Percentiles rank a stretch among this genome's conserved stretches.
Evolutionary conservation across 1,284 basidiomycete species (phyloP).

Genomic region (Stygiomarasmius scandens): DNA sequence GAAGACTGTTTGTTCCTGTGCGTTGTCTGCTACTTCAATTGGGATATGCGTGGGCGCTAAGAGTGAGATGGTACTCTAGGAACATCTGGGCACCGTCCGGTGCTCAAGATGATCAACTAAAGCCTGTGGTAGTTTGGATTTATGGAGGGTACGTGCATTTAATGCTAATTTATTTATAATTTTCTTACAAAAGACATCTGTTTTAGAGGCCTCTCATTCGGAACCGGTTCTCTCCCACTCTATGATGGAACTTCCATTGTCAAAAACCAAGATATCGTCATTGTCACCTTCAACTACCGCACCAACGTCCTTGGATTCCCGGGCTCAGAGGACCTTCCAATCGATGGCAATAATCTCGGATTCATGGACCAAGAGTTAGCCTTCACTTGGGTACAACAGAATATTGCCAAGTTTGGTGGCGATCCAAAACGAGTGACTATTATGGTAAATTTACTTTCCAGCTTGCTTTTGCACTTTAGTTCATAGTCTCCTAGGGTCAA

Average conservation of each 20-base stretch:
- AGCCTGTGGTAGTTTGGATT: constrained; percentile 10
- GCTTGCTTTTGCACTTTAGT: no score
- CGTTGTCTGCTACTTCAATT: not conserved
- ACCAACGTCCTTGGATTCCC: constrained; percentile 25
- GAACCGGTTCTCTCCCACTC: constrained; percentile 7
- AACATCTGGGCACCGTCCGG: constrained; percentile 12
- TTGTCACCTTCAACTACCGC: constrained; percentile 25
- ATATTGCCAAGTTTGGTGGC: constrained; percentile 24
- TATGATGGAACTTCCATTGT: constrained; percentile 20
- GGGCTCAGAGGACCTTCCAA: constrained; percentile 17
- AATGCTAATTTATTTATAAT: not conserved
- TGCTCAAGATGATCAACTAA: not conserved
- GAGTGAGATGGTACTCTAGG: not conserved
- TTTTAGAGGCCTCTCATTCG: constrained; percentile 3
- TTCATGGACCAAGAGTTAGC: constrained; percentile 25
- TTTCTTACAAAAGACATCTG: not conserved
- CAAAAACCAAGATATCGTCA: constrained; percentile 19
- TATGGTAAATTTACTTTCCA: constrained; percentile 16
- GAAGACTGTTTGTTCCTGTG: constrained; percentile 23
- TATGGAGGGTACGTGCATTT: constrained; percentile 6
- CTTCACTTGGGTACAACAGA: constrained; percentile 21
- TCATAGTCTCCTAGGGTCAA: constrained; percentile 8
- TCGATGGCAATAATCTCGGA: constrained; percentile 20
- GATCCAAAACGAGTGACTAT: constrained; percentile 24
- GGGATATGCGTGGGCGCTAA: no score